Base-by-base conservation (phyloP, 345 rosid species). In the Hirschfeldia incana region DNA sequence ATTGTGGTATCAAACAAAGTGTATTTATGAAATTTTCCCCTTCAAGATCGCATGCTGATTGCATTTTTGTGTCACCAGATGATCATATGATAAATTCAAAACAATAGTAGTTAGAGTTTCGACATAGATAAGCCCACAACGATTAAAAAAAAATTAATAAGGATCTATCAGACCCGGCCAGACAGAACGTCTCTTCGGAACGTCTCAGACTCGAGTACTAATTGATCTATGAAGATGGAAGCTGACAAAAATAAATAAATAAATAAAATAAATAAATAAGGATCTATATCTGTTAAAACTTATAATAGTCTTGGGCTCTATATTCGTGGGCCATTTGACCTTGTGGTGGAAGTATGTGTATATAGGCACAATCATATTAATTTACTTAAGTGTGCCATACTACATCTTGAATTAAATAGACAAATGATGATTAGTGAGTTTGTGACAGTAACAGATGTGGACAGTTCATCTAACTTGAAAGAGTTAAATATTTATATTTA, bases 371-470 rank as follows among this genome's bases (percentile, higher is more conserved):
- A 29, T 6, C 63, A 74, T 74, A 63, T 64, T 42, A 61, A 17
- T 27, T 28, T 74, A 75, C 27, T n/a, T 11, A 12, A 42, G 8
- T 28, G 74, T 59, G 64, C 62, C 70, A 15, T 36, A 6, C n/a
- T 51, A 46, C 75, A 77, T 70, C 15, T 49, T 36, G 10, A 34
- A 65, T 66, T 3, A 30, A 65, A 78, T 65, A 39, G 0, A 49
- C 13, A 39, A 29, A 8, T 78, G 61, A 65, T 78, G 67, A 30
- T 27, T 46, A 60, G 72, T 78, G 81, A 72, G 17, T 27, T 46
- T 49, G 72, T 78, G 81, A 72, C 61, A 16, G 27, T 29, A 78
- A 71, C 51, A 49, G 76, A 71, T 78, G 76, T 65, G 13, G 72
- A 72, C 61, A 8, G 51, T 64, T 78, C 34, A 77, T 28, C 80